phyloP scores from a whole-genome alignment of 345 rosid genomes.

The Conringia planisiliqua region DNA sequence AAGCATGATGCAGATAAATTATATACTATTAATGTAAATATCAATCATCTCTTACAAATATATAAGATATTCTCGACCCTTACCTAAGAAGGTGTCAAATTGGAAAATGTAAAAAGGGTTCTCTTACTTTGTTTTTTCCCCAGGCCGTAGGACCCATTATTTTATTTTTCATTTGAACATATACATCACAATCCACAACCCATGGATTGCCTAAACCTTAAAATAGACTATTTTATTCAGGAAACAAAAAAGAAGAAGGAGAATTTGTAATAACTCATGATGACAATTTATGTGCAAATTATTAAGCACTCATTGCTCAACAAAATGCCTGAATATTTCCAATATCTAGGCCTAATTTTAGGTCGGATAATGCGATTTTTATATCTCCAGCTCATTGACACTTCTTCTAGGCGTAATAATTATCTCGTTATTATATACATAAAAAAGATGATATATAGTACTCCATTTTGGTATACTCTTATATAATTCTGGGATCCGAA shows the following conservation, averaged over 20 bases:
- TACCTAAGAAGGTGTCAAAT: constrained; percentile 25
- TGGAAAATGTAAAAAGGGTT: constrained; percentile 14
- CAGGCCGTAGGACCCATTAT: constrained; percentile 18
- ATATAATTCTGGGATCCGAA: background rate
- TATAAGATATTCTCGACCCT: background rate
- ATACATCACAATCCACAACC: constrained; percentile 11
- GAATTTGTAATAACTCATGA: constrained; percentile 27
- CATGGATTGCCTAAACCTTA: constrained; percentile 17
- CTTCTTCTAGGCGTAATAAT: constrained; percentile 18
- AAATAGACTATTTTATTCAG: constrained; percentile 7
- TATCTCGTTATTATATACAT: constrained; percentile 12
- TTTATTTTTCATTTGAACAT: constrained; percentile 12
- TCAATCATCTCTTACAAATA: background rate
- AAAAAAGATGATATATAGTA: background rate
- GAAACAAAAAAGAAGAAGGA: background rate
- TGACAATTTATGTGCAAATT: constrained; percentile 22
- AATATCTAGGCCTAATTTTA: constrained; percentile 29
- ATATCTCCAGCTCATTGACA: constrained; percentile 18
- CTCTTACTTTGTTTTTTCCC: background rate
- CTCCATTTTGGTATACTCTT: background rate
- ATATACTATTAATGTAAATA: constrained; percentile 6
- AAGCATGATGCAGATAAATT: background rate
- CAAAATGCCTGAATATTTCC: constrained; percentile 18
- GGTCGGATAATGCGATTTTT: constrained; percentile 15
- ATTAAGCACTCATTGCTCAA: constrained; percentile 35